A percentile compares a stretch with the other conserved stretches of the same genome.
phyloP scores from a whole-genome alignment of 2,329 filamentous ascomycete genomes.

The Colletotrichum sp. region DNA sequence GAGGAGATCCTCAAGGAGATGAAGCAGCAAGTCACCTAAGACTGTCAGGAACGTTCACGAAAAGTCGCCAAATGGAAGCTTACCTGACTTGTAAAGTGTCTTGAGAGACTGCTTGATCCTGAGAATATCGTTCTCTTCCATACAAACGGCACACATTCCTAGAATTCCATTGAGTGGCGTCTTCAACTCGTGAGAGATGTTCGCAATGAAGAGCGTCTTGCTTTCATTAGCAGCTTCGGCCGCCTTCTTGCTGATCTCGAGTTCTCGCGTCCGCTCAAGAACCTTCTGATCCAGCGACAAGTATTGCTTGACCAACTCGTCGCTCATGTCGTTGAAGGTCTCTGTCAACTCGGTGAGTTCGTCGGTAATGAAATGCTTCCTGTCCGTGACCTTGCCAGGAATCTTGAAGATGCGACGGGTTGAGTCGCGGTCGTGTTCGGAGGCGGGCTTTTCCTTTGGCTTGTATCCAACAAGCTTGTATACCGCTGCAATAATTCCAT shows the following conservation, averaged over 20 bases:
- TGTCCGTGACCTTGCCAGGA: slow-evolving; percentile 79
- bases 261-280: slow-evolving; percentile 78
- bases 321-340: slow-evolving; percentile 94
- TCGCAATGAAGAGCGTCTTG: slow-evolving; percentile 97
- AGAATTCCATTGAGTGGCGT: slow-evolving; percentile 95
- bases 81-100: slow-evolving; percentile 83
- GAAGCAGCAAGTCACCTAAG: slow-evolving; percentile 74
- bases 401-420: slow-evolving; percentile 75
- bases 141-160: slow-evolving; percentile 91
- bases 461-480: slow-evolving; percentile 23
- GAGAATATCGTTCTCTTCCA: slow-evolving; percentile 83
- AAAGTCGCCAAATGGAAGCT: background rate
- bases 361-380: slow-evolving; percentile 78
- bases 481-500: slow-evolving; percentile 8
- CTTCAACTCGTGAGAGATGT: slow-evolving; percentile 87
- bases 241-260: slow-evolving; percentile 89
- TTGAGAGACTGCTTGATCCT: slow-evolving; percentile 84
- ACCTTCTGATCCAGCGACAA: slow-evolving; percentile 84
- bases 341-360: slow-evolving; percentile 82
- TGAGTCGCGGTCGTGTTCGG: slow-evolving; percentile 41
- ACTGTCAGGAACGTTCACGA: background rate
- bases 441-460: slow-evolving; percentile 24
- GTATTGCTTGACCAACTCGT: slow-evolving; percentile 88
- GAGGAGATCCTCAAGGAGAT: slow-evolving; percentile 85
- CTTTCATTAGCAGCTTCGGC: slow-evolving; percentile 95